Conservation (phyloP, 2,329 filamentous ascomycete genomes). For the Pseudogymnoascus destructans region DNA sequence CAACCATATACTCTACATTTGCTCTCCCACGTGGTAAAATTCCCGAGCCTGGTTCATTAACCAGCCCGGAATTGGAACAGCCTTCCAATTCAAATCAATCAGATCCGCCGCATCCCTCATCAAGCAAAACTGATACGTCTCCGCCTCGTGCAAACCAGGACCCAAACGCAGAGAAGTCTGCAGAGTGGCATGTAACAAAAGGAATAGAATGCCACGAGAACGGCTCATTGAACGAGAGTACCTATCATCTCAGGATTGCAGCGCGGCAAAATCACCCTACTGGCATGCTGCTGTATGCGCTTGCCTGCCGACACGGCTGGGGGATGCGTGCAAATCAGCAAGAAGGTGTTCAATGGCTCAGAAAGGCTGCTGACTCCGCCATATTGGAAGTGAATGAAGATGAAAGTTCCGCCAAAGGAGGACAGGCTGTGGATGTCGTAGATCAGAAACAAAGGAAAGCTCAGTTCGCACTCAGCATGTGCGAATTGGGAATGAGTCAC, state of each 20-base stretch:
- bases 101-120: slow-evolving; percentile 18
- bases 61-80: slow-evolving; percentile 20
- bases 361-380: slow-evolving; percentile 77
- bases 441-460: slow-evolving; percentile 77
- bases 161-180: slow-evolving; percentile 48
- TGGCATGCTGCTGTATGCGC: slow-evolving; percentile 88
- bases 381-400: slow-evolving; percentile 74
- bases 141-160: neutral
- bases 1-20: slow-evolving; percentile 81
- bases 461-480: slow-evolving; percentile 89
- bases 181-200: slow-evolving; percentile 81
- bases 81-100: slow-evolving; percentile 15
- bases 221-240: slow-evolving; percentile 81
- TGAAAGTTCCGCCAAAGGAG: slow-evolving; percentile 50
- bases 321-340: slow-evolving; percentile 86
- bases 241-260: slow-evolving; percentile 85
- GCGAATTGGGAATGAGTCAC: slow-evolving; percentile 90
- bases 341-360: slow-evolving; percentile 84
- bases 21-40: slow-evolving; percentile 69
- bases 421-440: slow-evolving; percentile 48
- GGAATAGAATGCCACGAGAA: slow-evolving; percentile 83
- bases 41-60: slow-evolving; percentile 53
- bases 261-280: slow-evolving; percentile 77
- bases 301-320: slow-evolving; percentile 94
- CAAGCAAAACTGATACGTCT: neutral